Conservation (phyloP, 345 rosid species). For the Angophora floribunda region DNA sequence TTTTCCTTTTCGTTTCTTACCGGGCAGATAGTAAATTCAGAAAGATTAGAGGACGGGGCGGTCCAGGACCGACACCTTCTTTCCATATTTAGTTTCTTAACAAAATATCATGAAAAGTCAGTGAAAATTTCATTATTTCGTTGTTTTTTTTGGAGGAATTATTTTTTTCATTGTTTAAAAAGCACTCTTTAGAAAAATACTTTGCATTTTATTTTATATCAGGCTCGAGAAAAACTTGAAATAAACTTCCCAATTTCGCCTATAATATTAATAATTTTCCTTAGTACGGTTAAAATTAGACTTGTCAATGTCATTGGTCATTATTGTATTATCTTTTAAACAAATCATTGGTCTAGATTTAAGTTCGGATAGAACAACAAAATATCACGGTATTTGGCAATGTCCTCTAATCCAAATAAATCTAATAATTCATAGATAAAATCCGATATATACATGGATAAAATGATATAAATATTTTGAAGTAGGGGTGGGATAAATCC, state of each 20-base stretch:
- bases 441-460: no score
- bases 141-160: neutral
- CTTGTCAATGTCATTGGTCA: neutral
- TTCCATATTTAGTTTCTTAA: neutral
- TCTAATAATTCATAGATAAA: no score
- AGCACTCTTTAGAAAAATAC: neutral
- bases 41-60: neutral
- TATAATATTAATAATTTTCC: neutral
- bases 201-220: neutral
- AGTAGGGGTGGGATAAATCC: neutral
- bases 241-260: neutral
- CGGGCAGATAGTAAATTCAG: neutral
- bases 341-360: neutral
- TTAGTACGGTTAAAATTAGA: neutral
- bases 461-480: no score
- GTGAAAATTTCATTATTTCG: neutral
- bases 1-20: neutral
- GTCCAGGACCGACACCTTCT: neutral
- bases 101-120: neutral
- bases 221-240: neutral
- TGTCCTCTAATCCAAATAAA: neutral
- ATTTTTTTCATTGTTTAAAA: neutral
- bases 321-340: neutral
- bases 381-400: neutral
- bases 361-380: rapidly evolving